A percentile compares a stretch with the other conserved stretches of the same genome.
phyloP scores from a whole-genome alignment of 2,329 filamentous ascomycete species.

The Ceratocystis variospora region DNA sequence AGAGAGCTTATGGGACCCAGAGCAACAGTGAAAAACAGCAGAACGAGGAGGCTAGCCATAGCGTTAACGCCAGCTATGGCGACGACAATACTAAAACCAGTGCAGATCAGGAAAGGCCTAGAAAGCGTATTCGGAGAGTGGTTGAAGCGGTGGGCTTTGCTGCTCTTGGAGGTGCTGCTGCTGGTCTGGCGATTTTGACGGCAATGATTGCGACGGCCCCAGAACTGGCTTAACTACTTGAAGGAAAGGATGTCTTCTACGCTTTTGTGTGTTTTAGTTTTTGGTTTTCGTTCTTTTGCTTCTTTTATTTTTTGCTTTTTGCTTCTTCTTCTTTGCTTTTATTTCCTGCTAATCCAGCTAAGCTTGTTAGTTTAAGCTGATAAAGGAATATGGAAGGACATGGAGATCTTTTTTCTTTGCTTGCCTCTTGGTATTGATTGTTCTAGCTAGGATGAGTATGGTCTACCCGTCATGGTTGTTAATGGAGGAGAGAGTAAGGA shows the following conservation, averaged over 20 bases:
- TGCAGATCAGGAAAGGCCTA: conserved; percentile 14
- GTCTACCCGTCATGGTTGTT: too few relatives aligned
- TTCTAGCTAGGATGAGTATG: too few relatives aligned
- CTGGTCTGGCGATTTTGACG: conserved; percentile 27
- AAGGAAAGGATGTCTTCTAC: neutral
- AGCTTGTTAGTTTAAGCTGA: too few relatives aligned
- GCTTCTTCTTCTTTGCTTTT: too few relatives aligned
- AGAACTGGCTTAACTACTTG: conserved; percentile 22
- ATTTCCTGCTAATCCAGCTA: too few relatives aligned
- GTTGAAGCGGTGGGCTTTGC: conserved; percentile 28
- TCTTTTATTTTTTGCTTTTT: neutral
- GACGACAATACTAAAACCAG: neutral
- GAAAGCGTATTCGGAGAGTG: conserved; percentile 24
- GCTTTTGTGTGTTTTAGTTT: neutral
- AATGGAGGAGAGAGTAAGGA: too few relatives aligned
- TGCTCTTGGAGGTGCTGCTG: conserved; percentile 27
- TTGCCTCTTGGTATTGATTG: too few relatives aligned
- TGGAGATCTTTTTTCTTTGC: too few relatives aligned
- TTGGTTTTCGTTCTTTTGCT: neutral
- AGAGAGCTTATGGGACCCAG: too few relatives aligned
- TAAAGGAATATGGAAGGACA: too few relatives aligned
- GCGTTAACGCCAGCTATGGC: neutral
- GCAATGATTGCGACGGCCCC: conserved; percentile 30
- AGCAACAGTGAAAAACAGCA: too few relatives aligned
- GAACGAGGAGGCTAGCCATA: too few relatives aligned